Conservation (phyloP, 352 stramenopile species). For the Peronospora belbahrii region DNA sequence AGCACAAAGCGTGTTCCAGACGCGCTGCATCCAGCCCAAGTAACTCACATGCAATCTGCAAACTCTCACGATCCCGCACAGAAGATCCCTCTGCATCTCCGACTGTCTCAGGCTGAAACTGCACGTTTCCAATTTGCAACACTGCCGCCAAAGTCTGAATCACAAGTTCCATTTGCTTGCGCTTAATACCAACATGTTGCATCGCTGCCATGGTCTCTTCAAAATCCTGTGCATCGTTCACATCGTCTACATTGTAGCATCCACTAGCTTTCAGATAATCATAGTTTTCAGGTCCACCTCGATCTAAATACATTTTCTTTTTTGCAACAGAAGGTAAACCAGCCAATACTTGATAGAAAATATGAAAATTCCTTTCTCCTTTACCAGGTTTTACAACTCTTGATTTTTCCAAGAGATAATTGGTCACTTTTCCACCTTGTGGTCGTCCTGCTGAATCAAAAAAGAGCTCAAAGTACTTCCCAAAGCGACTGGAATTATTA, state of each 20-base stretch:
- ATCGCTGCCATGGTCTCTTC: constrained; percentile 82
- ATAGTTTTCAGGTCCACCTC: constrained; percentile 61
- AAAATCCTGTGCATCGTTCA: constrained; percentile 88
- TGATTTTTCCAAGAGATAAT: constrained; percentile 90
- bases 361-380: constrained; percentile 91
- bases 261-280: constrained; percentile 86
- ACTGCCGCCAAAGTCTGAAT: constrained; percentile 75
- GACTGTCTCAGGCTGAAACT: constrained; percentile 54
- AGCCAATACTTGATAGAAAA: constrained; percentile 90
- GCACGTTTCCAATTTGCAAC: constrained; percentile 72
- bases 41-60: constrained; percentile 59
- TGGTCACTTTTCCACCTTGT: constrained; percentile 86
- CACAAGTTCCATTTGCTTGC: constrained; percentile 85
- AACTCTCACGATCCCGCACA: constrained; percentile 36
- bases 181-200: constrained; percentile 84
- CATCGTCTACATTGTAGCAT: constrained; percentile 86
- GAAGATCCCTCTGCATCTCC: constrained; percentile 67
- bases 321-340: constrained; percentile 52
- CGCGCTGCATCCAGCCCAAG: constrained; percentile 54
- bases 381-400: constrained; percentile 79
- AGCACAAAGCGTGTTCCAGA: constrained; percentile 71
- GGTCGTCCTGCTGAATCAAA: constrained; percentile 83
- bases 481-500: constrained; percentile 93
- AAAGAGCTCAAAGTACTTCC: constrained; percentile 93
- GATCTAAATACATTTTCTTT: constrained; percentile 65